Evolutionary conservation across 805 yeast genomes (phyloP).

Genomic region (Ogataea haglerorum): DNA sequence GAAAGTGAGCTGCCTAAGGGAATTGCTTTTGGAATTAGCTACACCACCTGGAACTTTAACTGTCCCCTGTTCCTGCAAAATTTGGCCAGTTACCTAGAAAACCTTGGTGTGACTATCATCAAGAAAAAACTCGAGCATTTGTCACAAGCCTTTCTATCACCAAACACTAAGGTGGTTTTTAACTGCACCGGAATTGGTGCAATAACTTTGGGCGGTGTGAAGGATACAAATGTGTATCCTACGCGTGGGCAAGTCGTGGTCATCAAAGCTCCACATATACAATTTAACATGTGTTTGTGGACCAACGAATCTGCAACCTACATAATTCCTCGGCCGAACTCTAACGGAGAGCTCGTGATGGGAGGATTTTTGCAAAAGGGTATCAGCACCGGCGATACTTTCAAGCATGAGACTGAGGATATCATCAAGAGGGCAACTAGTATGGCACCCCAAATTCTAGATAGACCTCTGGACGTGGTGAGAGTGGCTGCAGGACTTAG

Average conservation of each 20-base stretch:
- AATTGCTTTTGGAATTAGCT: conserved; percentile 51
- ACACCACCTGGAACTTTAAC: conserved; percentile 66
- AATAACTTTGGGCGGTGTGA: conserved; percentile 55
- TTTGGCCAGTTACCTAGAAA: conserved; percentile 41
- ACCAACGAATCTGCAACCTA: conserved; percentile 58
- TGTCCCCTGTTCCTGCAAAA: conserved; percentile 58
- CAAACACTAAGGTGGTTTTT: conserved; percentile 47
- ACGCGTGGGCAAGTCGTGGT: conserved; percentile 77
- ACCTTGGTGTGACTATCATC: conserved; percentile 49
- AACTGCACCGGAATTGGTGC: conserved; percentile 81
- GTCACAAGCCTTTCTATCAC: conserved; percentile 44
- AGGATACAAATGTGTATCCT: conserved; percentile 59
- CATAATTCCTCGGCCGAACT: conserved; percentile 64
- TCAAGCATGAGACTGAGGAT: conserved; percentile 51
- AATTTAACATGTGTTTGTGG: conserved; percentile 55
- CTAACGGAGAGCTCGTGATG: conserved; percentile 61
- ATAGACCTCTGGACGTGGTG: conserved; percentile 45
- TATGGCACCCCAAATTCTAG: conserved; percentile 46
- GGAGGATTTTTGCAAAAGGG: conserved; percentile 71
- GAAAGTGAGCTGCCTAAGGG: conserved; percentile 46
- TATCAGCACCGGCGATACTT: conserved; percentile 58
- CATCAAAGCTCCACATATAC: conserved; percentile 63
- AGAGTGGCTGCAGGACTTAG: conserved; percentile 69
- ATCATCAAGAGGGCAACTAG: conserved; percentile 48
- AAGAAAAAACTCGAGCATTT: conserved; percentile 49